Percentiles rank a stretch among this genome's conserved stretches.
These are phyloP conservation scores for Septoria linicola DNA, from an alignment of 2,329 filamentous ascomycete species.

Conservation along the genomic window DNA sequence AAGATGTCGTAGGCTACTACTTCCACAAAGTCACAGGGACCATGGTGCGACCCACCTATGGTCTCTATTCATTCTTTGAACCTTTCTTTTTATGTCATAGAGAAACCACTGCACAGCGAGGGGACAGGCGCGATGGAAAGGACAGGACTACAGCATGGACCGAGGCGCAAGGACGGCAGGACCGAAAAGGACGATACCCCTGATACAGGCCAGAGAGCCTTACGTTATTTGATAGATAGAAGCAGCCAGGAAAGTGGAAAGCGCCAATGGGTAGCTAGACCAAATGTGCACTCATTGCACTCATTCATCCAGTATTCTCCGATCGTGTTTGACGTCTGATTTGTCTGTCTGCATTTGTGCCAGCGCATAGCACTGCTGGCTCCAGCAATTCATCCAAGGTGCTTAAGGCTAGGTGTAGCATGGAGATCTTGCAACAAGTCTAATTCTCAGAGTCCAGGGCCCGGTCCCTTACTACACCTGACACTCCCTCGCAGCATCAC, in stretches of 20 bases:
- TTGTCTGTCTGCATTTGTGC: no score
- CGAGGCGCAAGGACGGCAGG: slow-evolving; percentile 3
- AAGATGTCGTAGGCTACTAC: slow-evolving; percentile 23
- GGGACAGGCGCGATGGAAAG: slow-evolving; percentile 6
- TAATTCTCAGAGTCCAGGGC: no score
- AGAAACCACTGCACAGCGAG: slow-evolving; percentile 1
- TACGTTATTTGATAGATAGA: slow-evolving; percentile 11
- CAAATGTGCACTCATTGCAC: background rate
- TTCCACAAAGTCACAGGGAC: background rate
- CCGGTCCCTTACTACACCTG: no score
- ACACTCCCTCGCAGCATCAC: no score
- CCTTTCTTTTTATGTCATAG: slow-evolving; percentile 11
- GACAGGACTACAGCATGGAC: background rate
- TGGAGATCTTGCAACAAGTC: no score
- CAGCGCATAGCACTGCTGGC: no score
- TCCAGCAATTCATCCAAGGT: no score
- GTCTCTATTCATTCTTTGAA: slow-evolving; percentile 11
- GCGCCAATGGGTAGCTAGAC: background rate
- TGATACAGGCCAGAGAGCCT: slow-evolving; percentile 14
- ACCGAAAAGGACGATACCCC: slow-evolving; percentile 12
- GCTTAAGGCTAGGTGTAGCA: no score
- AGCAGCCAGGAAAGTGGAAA: background rate
- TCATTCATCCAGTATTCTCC: no score
- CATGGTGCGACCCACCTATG: background rate
- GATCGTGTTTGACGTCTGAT: no score